Evolutionary conservation across 306 rosid species (phyloP), one percentile per base, ranked within the genome.

Genomic region (Vicia sativa): DNA sequence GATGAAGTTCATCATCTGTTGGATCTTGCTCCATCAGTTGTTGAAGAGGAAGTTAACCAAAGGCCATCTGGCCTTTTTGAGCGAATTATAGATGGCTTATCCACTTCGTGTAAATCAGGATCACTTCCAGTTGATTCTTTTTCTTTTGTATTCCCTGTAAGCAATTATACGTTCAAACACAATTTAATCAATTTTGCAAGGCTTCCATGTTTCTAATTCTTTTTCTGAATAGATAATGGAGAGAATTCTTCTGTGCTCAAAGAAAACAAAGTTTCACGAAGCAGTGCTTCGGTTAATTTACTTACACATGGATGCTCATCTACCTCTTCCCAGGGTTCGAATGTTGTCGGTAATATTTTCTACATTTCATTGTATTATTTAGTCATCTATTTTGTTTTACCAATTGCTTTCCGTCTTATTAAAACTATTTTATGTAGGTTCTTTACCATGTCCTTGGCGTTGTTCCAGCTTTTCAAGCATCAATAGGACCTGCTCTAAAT

Each of bases 121-220:
- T 86, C 99, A 45, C 92, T 93, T 72, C 97, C 99, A 67, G 90
- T 93, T 11, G 99, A 93, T 84, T 86, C 99, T n/a, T 93, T 93
- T 75, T 81, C 95, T 31, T 90, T 88, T 75, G 84, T 90, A 26
- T 93, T 93, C 84, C 99, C 97, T 3, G 99, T 93, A 79, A 88
- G 96, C 66, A 72, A 42, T 81, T 56, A 38, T 55, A 44, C 78
- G 48, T 71, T 54, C 41, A 8, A 26, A 26, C 74, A 61, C 59
- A 38, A 60, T 52, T 67, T 29, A 42, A 61, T 67, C 43, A 61
- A 38, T 75, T 71, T 42, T 35, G 16, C 52, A 52, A 63, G 42
- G 62, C 43, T 73, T 73, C 18, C 29, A 14, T 64, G 76, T 56
- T 63, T 61, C 83, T 79, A 48, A 79, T 69, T 74, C 14, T 73